A percentile compares a stretch with the other conserved stretches of the same genome.
These are phyloP conservation scores for Saccharomycopsis sp. DNA, from an alignment of 805 yeast species.

Conservation along the genomic window DNA sequence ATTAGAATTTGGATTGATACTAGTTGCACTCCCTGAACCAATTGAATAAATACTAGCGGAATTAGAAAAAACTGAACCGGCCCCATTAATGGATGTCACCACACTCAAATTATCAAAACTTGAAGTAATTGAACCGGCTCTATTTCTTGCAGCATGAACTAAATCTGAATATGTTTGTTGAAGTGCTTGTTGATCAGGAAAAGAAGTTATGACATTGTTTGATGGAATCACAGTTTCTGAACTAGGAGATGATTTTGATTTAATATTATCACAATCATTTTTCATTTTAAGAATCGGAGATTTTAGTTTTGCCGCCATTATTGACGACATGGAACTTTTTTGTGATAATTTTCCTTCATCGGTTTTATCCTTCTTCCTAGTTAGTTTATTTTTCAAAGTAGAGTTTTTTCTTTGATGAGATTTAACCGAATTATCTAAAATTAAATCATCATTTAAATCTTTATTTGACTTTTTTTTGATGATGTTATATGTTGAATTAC, in stretches of 20 bases:
- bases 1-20: neutral
- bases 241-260: neutral
- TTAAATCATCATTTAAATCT: neutral
- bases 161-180: neutral
- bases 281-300: conserved; percentile 3
- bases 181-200: neutral
- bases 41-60: conserved; percentile 7
- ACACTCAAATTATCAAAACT: conserved; percentile 5
- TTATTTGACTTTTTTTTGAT: conserved; percentile 1
- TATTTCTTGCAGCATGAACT: neutral
- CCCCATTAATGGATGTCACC: conserved; percentile 6
- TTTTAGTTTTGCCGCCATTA: conserved; percentile 2
- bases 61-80: conserved; percentile 7
- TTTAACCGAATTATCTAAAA: too few species aligned
- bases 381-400: too few species aligned
- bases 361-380: too few species aligned
- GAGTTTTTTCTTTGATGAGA: too few species aligned
- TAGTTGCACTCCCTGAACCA: neutral
- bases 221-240: too few species aligned
- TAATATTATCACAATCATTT: neutral
- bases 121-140: conserved; percentile 8
- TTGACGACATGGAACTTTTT: too few species aligned
- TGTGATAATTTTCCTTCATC: too few species aligned
- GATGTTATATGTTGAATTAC: conserved; percentile 6
- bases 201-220: neutral